Evolutionary conservation across 305 asterid genomes (phyloP).

Genomic region (Plantago lanceolata): DNA sequence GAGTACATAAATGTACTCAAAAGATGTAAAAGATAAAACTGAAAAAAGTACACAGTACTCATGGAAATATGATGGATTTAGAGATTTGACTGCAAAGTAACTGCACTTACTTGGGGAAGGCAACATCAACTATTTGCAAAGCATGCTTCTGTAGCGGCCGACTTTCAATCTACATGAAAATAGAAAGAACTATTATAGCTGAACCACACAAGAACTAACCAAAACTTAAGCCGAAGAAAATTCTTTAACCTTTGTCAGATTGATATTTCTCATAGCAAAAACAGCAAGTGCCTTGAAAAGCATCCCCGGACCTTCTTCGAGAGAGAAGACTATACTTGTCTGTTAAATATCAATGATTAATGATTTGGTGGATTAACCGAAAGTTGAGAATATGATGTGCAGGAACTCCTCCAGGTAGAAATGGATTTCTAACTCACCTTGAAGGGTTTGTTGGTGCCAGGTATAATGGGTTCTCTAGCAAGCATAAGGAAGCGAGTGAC

Average conservation of each 20-base stretch:
- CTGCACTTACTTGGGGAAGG: constrained; percentile 60
- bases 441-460: constrained; percentile 86
- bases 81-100: constrained; percentile 15
- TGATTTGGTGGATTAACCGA: constrained; percentile 10
- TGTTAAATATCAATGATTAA: constrained; percentile 30
- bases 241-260: constrained; percentile 77
- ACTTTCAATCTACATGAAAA: constrained; percentile 75
- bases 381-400: constrained; percentile 1
- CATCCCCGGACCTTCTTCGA: constrained; percentile 98
- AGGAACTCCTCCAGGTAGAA: not conserved
- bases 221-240: constrained; percentile 11
- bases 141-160: constrained; percentile 88
- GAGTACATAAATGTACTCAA: too few relatives aligned
- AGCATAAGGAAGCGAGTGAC: constrained; percentile 93
- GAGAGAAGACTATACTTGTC: constrained; percentile 99
- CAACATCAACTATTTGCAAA: constrained; percentile 52
- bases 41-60: not conserved
- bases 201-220: constrained; percentile 17
- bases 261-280: constrained; percentile 86
- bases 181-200: constrained; percentile 8
- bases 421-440: constrained; percentile 47
- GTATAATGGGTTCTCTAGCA: constrained; percentile 98
- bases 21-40: not conserved
- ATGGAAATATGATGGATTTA: constrained; percentile 15
- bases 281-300: constrained; percentile 98